Conservation (phyloP, 2,329 filamentous ascomycete species). For the Sporothrix euskadiensis region DNA sequence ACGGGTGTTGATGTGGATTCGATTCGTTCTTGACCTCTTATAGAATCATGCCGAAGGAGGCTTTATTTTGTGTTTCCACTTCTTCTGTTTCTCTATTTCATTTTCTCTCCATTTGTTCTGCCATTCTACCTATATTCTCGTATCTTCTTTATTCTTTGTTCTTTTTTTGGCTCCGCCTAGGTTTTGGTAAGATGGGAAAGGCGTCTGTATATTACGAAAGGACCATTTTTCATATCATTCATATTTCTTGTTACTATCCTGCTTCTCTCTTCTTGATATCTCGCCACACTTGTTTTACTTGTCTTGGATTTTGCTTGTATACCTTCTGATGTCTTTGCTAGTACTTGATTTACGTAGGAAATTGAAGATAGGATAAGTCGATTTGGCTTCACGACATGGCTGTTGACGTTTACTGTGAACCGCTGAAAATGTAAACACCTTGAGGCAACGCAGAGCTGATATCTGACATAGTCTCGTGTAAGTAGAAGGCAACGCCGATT, state of each 20-base stretch:
- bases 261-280: neutral
- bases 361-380: too few relatives aligned
- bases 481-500: neutral
- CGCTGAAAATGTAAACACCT: neutral
- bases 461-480: neutral
- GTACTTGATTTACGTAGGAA: neutral
- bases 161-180: slow-evolving; percentile 20
- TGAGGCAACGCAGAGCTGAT: neutral
- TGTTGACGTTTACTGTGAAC: too few relatives aligned
- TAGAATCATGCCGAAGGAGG: slow-evolving; percentile 1
- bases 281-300: neutral
- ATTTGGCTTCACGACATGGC: too few relatives aligned
- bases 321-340: too few relatives aligned
- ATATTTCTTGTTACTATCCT: neutral
- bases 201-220: slow-evolving; percentile 30
- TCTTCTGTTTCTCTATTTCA: neutral
- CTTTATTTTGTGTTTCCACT: neutral
- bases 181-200: slow-evolving; percentile 28
- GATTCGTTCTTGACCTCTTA: neutral
- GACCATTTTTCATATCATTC: slow-evolving; percentile 8
- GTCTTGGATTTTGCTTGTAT: neutral
- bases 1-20: slow-evolving; percentile 6
- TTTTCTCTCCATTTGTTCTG: neutral
- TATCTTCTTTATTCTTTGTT: neutral
- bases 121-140: neutral